Base-by-base conservation (phyloP, 225 moss, liverwort and hornwort genomes). In the Anthoceros angustus region DNA sequence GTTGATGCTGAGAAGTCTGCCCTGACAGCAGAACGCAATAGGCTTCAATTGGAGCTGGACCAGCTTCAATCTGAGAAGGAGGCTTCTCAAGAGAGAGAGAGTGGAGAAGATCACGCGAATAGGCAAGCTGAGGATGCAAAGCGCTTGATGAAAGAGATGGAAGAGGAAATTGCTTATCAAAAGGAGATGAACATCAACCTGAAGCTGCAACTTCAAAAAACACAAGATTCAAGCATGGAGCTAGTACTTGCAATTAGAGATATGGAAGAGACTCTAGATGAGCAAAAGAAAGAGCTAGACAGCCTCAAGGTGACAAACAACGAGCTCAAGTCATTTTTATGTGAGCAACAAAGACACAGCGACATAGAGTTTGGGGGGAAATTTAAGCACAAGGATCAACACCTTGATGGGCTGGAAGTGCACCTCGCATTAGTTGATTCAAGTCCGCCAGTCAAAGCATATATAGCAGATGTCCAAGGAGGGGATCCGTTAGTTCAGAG, bases 61-160 rank as follows among this genome's bases (percentile, higher is more conserved):
- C 79, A 85, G 46, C 73, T 88, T 8, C 81, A 76, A 70, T 75
- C 69, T 70, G 79, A 81, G 7, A 77, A 74, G 75, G 71, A 80
- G 75, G 75, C 76, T 38, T 76, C 76, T 45, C 73, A 81, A 71
- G 86, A 83, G 50, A 76, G 68, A 74, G 85, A 83, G 64, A 79
- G 8, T 45, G 88, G 88, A 70, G 75, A 79, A 62, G 88, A 84
- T 64, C 81, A 90, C 73, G 79, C 84, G 46, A 80, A 83, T 80
- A 79, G 83, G 84, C 78, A 79, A 66, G 80, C 85, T 66, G 94
- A 88, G 72, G 86, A 94, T 65, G 87, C 94, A 46, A 83, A 88
- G 69, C 83, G 83, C 62, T 66, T 77, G 42, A 85, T 86, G 71
- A 75, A 75, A 65, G 90, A 95, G 74, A 79, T 95, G 69, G 76